Conservation (phyloP, 257 asterid species). For the Avicennia marina region DNA sequence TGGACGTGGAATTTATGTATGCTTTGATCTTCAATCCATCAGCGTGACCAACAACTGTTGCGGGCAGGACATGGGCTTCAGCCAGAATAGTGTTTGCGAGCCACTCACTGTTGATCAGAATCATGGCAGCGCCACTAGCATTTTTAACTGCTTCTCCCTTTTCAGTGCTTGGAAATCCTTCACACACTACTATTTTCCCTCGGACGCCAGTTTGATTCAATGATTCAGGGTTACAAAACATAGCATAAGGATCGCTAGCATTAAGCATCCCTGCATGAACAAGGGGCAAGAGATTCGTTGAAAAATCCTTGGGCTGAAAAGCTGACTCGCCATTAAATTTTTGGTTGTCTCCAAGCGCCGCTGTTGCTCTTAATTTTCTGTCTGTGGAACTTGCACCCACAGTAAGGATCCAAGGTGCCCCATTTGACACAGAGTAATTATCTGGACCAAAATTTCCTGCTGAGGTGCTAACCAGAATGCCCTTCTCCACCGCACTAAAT, state of each 20-base stretch:
- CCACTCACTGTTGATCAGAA: neutral
- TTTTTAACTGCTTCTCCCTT: slow-evolving; percentile 12
- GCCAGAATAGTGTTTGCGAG: neutral
- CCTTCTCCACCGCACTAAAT: slow-evolving; percentile 25
- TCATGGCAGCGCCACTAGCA: slow-evolving; percentile 26
- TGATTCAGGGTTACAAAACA: slow-evolving; percentile 1
- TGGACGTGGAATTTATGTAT: slow-evolving; percentile 11
- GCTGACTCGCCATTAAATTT: slow-evolving; percentile 9
- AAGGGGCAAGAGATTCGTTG: slow-evolving; percentile 7
- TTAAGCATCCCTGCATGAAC: slow-evolving; percentile 14
- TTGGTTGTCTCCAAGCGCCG: slow-evolving; percentile 13
- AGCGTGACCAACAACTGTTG: slow-evolving; percentile 2
- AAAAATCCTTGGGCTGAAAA: neutral
- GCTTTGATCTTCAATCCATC: slow-evolving; percentile 15
- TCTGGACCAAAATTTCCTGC: slow-evolving; percentile 25
- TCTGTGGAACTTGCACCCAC: slow-evolving; percentile 32
- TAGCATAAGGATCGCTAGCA: neutral
- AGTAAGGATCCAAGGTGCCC: slow-evolving; percentile 33
- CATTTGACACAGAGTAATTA: neutral
- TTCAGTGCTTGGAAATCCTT: neutral
- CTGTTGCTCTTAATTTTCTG: slow-evolving; percentile 20
- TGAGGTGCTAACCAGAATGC: slow-evolving; percentile 22
- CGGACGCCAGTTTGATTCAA: slow-evolving; percentile 5
- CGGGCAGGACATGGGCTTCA: slow-evolving; percentile 15
- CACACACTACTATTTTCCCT: slow-evolving; percentile 32